Evolutionary conservation across 208 protist genomes (phyloP), one percentile per base, ranked within the genome.

Genomic region (Lotmaria passim): DNA sequence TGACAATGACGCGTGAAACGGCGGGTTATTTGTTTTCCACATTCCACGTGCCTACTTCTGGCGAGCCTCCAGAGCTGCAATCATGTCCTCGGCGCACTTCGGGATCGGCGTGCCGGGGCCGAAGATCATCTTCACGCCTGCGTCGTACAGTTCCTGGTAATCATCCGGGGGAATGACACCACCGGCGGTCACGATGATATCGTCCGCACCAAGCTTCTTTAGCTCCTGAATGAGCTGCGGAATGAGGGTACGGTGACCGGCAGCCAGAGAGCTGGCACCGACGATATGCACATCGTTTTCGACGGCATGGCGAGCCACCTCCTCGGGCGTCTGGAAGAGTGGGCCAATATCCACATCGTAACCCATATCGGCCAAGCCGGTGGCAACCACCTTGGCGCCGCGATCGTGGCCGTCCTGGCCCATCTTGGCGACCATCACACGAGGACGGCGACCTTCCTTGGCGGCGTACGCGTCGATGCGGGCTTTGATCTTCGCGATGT

Each of bases 321-420:
- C 93, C 39, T 83, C 78, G 6, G 95, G 91, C 1, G 94, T 97
- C 52, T 89, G 86, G 69, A 97, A 97, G 12, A 97, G 80, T 30
- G 96, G 92, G 23, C 94, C 95, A 33, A 99, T 86, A 87, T 99
- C 98, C 14, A 98, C 94, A 78, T 99, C 98, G 66, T 98, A 99
- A 57, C 98, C 93, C 17, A 99, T 72, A 77, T 99, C 97, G 38
- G 97, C 93, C 69, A 98, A 96, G n/a, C 93, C 96, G 36, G 90
- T 96, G 10, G 95, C 93, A 36, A 99, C 93, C 19, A 98, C 97
- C 76, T 98, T 98, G 15, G 95, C 95, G 23, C 96, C 97, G 43
- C 97, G 70, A 73, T 99, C 97, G 66, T 99, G 97, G 24, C 97
- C 97, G 65, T 99, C 97, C 80, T 99, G 95, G 38, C 97, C 97